Base-by-base conservation (phyloP, 805 yeast genomes). In the Peterozyma toletana region DNA sequence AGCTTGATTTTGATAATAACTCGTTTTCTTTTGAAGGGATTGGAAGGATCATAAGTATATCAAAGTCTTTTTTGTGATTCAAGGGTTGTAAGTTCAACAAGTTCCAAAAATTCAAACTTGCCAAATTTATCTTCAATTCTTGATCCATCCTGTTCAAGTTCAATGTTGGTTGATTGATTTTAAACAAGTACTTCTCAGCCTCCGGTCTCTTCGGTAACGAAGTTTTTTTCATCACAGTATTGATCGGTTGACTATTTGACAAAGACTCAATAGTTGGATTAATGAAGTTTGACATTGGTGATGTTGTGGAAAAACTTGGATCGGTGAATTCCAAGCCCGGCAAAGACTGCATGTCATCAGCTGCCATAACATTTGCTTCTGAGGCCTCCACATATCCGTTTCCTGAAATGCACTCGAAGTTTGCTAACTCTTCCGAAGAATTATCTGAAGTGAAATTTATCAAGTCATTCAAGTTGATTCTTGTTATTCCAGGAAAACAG, bases 31-130 rank as follows among this genome's bases (percentile, higher is more conserved):
- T 21, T 7, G 27, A 21, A 21, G 21, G 39, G 3, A 53, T 49
- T 18, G 61, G 66, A 34, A 49, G 49, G 1, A 85, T 53, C 47
- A 81, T 53, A 9, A 83, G 48, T 7, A 78, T 59, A 44, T 73
- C 75, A 46, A 81, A 73, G 46, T 74, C 64, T 48, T 83, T 81
- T 1, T 63, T 58, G 1, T 70, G 72, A 18, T 59, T 56, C 7
- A 73, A 52, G 0, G 91, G 86, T 37, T 72, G 70, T 40, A 84
- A 67, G 46, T 77, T 74, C 51, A 85, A 55, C 37, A 70, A 62
- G 51, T 67, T 78, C 89, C 83, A 82, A 53, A 73, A 74, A 46
- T 61, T 58, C 14, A 73, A 58, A 39, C 75, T 78, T 30, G 70
- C 64, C 51, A 70, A 70, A 55, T 71, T 78, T 36, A 73, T 66